Percentiles rank a stretch among this genome's conserved stretches.
Conservation (phyloP, 129 eudicot species). For the Helianthus annuus region DNA sequence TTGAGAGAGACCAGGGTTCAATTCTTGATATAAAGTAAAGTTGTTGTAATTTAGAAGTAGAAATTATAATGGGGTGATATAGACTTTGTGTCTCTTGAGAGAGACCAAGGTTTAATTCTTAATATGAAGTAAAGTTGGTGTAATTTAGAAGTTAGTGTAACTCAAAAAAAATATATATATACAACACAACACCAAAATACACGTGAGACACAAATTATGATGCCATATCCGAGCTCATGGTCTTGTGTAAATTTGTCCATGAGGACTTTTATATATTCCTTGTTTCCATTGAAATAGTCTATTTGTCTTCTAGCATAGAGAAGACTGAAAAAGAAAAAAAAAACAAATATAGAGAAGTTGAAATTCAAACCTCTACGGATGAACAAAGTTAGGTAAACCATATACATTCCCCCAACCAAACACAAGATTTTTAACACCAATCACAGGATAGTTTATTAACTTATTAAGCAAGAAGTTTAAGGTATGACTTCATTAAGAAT, state of each 20-base stretch:
- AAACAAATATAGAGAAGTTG: slow-evolving; percentile 4
- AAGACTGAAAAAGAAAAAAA: neutral
- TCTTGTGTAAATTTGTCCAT: neutral
- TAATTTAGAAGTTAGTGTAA: too few relatives aligned
- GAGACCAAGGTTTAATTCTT: too few relatives aligned
- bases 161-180: neutral
- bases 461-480: neutral
- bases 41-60: too few relatives aligned
- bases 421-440: slow-evolving; percentile 6
- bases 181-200: neutral
- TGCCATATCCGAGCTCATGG: neutral
- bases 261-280: neutral
- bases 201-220: neutral
- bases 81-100: too few relatives aligned
- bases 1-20: too few relatives aligned
- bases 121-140: too few relatives aligned
- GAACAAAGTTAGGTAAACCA: slow-evolving; percentile 23
- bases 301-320: neutral
- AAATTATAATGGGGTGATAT: too few relatives aligned
- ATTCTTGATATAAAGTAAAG: too few relatives aligned
- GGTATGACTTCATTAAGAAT: neutral
- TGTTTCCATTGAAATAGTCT: neutral
- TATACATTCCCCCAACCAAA: slow-evolving; percentile 26
- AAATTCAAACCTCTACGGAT: slow-evolving; percentile 1
- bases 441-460: neutral